Evolutionary conservation across 1,284 basidiomycete species (phyloP), one percentile per base, ranked within the genome.

Genomic region (Tylopilus orsonianus): DNA sequence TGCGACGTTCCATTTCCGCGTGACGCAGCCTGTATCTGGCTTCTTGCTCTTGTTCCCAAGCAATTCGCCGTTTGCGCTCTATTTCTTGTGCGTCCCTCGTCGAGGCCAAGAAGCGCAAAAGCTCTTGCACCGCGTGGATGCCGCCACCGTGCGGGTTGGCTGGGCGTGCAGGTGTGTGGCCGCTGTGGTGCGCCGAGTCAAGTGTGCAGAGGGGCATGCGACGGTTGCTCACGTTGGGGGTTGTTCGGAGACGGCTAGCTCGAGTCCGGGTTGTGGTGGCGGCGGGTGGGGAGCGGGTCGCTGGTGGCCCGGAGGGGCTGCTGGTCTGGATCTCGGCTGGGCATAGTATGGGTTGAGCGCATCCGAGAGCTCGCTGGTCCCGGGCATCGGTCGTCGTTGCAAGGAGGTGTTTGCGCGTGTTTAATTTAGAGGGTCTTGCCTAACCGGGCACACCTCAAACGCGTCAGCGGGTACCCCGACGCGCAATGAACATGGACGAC

Each of bases 21-120:
- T 84, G 79, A 33, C 72, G 66, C 52, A 79, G 76, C 13, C 67
- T 56, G 50, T 71, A 74, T 57, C 73, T 84, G 9, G 72, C 73
- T 64, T 87, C 86, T 53, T 85, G 81, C 46, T 84, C 81, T 54
- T 75, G 71, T 57, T 87, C 86, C 85, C 86, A 88, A 35, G 71
- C 74, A 10, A 75, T 43, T 44, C 84, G 71, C 18, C 85, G 74
- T 53, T 71, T 74, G 37, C 72, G 68, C 56, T 88, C 86, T 19
- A 68, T 71, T 42, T 83, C 80, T 33, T 81, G 78, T 0, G 78
- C 77, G 32, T 82, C 76, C 53, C 72, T 75, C 5, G 78, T 79
- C 0, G 75, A 71, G 16, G 72, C 64, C 5, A 85, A 65, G 38
- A 80, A 71, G 16, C 78, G 75, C 47, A 81, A 61, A 24, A 87